These are phyloP conservation scores for Drechslerella coelobrocha DNA, from an alignment of 2,329 filamentous ascomycete species.

Conservation along the genomic window DNA sequence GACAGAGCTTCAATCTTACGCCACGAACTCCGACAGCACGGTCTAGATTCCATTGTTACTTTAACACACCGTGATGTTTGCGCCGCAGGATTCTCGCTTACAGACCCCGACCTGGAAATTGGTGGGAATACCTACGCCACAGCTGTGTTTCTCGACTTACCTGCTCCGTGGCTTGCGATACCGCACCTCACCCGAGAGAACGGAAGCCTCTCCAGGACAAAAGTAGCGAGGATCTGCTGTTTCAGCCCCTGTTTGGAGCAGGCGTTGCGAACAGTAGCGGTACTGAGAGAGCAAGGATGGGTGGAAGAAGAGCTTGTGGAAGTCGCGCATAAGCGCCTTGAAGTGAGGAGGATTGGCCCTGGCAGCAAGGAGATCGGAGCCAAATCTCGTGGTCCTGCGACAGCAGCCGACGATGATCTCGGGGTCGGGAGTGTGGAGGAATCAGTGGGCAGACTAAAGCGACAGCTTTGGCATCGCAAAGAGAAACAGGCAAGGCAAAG, in stretches of 20 bases:
- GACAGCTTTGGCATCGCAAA: constrained; percentile 55
- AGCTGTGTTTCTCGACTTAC: constrained; percentile 79
- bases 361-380: constrained; percentile 69
- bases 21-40: constrained; percentile 73
- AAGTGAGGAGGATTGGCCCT: constrained; percentile 77
- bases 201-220: constrained; percentile 68
- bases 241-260: constrained; percentile 98
- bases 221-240: constrained; percentile 80
- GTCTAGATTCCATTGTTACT: constrained; percentile 70
- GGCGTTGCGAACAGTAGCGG: constrained; percentile 82
- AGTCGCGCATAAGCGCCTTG: constrained; percentile 77
- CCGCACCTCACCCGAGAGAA: constrained; percentile 68
- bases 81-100: constrained; percentile 68
- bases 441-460: constrained; percentile 71
- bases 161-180: constrained; percentile 75
- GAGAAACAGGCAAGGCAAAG: constrained; percentile 36
- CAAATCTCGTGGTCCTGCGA: constrained; percentile 66
- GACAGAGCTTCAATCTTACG: constrained; percentile 73
- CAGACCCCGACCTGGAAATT: constrained; percentile 55
- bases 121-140: constrained; percentile 69
- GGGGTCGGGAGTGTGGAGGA: constrained; percentile 76
- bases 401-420: constrained; percentile 67
- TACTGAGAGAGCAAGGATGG: constrained; percentile 83
- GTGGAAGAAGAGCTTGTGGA: constrained; percentile 93
- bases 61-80: constrained; percentile 83